Percentiles rank a stretch among this genome's conserved stretches.
Conservation (phyloP, 176 grass and related monocot species). For the Raddia distichophylla region DNA sequence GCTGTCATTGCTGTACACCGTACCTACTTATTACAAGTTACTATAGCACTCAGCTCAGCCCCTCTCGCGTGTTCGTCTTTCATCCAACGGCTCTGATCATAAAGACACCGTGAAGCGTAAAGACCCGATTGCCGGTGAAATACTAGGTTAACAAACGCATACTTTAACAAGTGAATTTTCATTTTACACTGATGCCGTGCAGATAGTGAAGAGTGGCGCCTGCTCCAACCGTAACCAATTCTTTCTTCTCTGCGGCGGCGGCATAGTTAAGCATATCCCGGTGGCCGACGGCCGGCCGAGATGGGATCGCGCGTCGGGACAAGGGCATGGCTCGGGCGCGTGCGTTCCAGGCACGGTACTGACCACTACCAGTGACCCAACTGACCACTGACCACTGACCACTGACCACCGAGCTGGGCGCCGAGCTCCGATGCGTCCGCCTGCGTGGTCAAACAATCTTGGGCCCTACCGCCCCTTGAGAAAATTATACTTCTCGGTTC, state of each 20-base stretch:
- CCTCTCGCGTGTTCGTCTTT: too few relatives aligned
- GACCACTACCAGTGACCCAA: neutral
- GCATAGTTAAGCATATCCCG: conserved; percentile 27
- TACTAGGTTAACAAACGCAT: neutral
- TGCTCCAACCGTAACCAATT: conserved; percentile 34
- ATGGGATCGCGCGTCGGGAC: conserved; percentile 17
- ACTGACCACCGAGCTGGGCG: too few relatives aligned
- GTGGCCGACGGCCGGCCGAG: neutral
- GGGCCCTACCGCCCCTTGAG: neutral
- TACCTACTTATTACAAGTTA: too few relatives aligned
- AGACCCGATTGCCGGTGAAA: neutral
- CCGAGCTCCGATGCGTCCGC: neutral
- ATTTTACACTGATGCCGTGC: conserved; percentile 3
- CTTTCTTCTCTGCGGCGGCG: too few relatives aligned
- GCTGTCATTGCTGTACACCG: too few relatives aligned
- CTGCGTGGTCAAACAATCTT: neutral
- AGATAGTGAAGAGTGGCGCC: neutral
- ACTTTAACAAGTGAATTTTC: neutral
- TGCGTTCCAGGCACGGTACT: conserved; percentile 32
- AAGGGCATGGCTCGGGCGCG: neutral
- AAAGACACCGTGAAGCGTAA: too few relatives aligned
- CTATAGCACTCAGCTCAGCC: too few relatives aligned
- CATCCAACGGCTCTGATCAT: too few relatives aligned
- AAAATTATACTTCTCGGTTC: too few relatives aligned
- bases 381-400: too few relatives aligned